phyloP scores from a whole-genome alignment of 164 flowering plant genomes.

The Akebia trifoliata region DNA sequence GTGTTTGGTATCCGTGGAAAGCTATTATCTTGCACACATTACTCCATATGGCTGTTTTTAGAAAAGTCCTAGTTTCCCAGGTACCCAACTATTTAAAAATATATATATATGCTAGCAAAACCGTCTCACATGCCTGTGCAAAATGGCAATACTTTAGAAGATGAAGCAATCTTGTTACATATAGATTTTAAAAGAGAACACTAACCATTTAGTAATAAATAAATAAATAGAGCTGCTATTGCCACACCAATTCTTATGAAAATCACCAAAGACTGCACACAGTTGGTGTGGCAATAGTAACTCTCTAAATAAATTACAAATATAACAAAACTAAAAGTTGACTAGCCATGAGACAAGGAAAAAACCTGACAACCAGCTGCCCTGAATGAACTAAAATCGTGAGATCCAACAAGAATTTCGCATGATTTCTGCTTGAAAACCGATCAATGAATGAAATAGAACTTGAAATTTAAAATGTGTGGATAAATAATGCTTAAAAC shows the following conservation, averaged over 20 bases:
- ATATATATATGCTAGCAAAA: background rate
- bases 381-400: constrained; percentile 95
- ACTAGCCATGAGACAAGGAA: constrained; percentile 11
- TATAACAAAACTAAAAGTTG: background rate
- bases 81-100: no score
- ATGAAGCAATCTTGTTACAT: background rate
- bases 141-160: background rate
- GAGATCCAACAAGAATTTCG: constrained; percentile 68
- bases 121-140: background rate
- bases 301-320: background rate
- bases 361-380: constrained; percentile 90
- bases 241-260: no score
- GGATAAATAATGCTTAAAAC: background rate
- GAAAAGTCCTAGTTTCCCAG: no score
- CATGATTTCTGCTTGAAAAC: constrained; percentile 65
- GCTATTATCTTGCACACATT: no score
- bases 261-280: no score
- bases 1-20: no score
- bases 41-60: no score
- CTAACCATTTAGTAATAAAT: background rate
- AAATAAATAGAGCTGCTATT: no score
- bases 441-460: constrained; percentile 9
- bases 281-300: no score
- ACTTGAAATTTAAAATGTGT: background rate
- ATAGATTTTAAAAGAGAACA: background rate